Evolutionary conservation across 495 filamentous ascomycete genomes (phyloP).

Genomic region (Apiosordaria backusii): DNA sequence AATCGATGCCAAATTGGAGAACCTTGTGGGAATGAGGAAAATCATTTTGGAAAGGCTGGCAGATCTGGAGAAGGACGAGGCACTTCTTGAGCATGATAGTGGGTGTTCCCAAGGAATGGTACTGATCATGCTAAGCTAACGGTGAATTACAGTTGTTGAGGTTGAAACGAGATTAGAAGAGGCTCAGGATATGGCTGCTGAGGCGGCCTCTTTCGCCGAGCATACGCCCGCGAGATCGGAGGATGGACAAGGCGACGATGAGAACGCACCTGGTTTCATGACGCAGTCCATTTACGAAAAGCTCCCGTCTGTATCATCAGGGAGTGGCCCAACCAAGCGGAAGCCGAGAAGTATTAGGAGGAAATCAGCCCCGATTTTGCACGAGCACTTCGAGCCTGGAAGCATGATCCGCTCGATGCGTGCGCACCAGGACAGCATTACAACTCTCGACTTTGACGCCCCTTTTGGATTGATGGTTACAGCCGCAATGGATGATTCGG

Average conservation of each 20-base stretch:
- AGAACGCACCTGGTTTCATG: slow-evolving; percentile 77
- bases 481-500: slow-evolving; percentile 91
- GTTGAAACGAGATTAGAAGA: slow-evolving; percentile 85
- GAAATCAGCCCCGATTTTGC: slow-evolving; percentile 89
- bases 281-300: slow-evolving; percentile 97
- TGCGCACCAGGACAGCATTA: slow-evolving; percentile 85
- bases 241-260: slow-evolving; percentile 43
- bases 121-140: slow-evolving; percentile 3
- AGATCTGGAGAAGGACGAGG: slow-evolving; percentile 86
- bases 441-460: slow-evolving; percentile 89
- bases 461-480: slow-evolving; percentile 95
- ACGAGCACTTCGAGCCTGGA: slow-evolving; percentile 92
- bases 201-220: slow-evolving; percentile 56
- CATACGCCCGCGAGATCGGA: slow-evolving; percentile 56
- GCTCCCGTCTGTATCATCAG: slow-evolving; percentile 55
- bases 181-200: slow-evolving; percentile 69
- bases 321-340: slow-evolving; percentile 49
- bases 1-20: slow-evolving; percentile 94
- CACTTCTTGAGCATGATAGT: slow-evolving; percentile 85
- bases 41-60: slow-evolving; percentile 90
- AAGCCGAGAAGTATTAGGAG: slow-evolving; percentile 62
- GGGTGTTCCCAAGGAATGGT: slow-evolving; percentile 28
- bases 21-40: slow-evolving; percentile 87
- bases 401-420: slow-evolving; percentile 82
- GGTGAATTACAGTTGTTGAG: slow-evolving; percentile 59